phyloP scores from a whole-genome alignment of 495 filamentous ascomycete genomes.

The Daldinia concentrica region DNA sequence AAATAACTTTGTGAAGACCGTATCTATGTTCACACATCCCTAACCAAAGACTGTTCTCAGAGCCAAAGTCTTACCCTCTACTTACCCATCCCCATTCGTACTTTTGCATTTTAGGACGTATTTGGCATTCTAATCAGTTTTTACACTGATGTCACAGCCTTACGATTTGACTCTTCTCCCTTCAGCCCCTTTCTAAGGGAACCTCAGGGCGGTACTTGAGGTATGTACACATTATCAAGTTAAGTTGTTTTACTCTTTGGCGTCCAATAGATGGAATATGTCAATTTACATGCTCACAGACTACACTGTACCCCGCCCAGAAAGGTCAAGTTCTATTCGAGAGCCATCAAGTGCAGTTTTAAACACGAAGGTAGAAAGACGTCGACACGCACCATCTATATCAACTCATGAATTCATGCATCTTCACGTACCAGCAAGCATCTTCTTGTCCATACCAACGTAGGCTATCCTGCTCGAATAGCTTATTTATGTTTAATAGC shows the following conservation, averaged over 20 bases:
- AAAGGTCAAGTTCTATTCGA: background rate
- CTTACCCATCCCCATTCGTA: too few relatives aligned
- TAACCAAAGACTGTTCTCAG: too few relatives aligned
- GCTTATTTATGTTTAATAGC: background rate
- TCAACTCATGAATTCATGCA: background rate
- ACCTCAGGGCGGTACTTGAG: background rate
- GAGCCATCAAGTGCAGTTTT: background rate
- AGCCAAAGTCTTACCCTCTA: too few relatives aligned
- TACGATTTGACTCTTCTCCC: background rate
- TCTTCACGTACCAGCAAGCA: background rate
- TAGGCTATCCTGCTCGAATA: background rate
- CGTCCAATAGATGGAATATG: background rate
- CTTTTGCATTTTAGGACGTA: too few relatives aligned
- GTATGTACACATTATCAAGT: too few relatives aligned
- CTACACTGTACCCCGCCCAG: conserved; percentile 1
- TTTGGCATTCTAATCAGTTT: too few relatives aligned
- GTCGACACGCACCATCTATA: background rate
- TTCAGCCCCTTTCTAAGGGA: background rate
- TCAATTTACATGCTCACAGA: background rate
- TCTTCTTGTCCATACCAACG: background rate
- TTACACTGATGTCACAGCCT: too few relatives aligned
- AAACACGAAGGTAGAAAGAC: background rate
- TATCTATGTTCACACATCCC: too few relatives aligned
- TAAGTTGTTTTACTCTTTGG: too few relatives aligned
- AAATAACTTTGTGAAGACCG: too few relatives aligned